These are phyloP conservation scores for Eugenia klotzschiana DNA, from an alignment of 441 rosid genomes.

Conservation along the genomic window DNA sequence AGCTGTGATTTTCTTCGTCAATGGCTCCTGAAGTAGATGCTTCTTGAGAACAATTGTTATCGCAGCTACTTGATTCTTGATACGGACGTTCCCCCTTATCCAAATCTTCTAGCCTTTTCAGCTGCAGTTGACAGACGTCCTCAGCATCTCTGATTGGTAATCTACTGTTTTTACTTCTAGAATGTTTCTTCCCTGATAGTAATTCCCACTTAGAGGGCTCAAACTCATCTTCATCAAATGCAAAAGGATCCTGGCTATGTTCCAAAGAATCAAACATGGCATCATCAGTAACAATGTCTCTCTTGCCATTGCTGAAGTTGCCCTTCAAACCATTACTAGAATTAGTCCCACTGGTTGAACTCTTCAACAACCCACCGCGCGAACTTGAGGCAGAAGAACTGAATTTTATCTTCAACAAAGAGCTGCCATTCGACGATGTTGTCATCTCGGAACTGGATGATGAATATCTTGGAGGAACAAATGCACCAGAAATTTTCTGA, in stretches of 20 bases:
- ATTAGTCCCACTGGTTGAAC: constrained; percentile 22
- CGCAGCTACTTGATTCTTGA: constrained; percentile 15
- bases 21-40: constrained; percentile 18
- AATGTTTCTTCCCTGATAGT: constrained; percentile 35
- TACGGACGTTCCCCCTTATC: constrained; percentile 17
- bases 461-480: constrained; percentile 21
- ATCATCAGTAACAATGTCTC: constrained; percentile 14
- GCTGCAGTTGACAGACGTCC: constrained; percentile 20
- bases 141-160: constrained; percentile 16
- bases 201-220: constrained; percentile 67
- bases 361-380: constrained; percentile 31
- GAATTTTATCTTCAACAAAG: constrained; percentile 28
- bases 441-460: constrained; percentile 34
- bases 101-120: constrained; percentile 31
- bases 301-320: constrained; percentile 19
- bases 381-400: constrained; percentile 41
- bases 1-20: constrained; percentile 44
- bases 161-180: constrained; percentile 21
- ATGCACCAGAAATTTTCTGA: constrained; percentile 19
- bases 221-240: constrained; percentile 70
- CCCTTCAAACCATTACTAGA: constrained; percentile 23
- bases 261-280: constrained; percentile 19
- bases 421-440: constrained; percentile 25
- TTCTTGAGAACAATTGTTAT: constrained; percentile 17
- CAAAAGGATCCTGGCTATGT: constrained; percentile 61